Evolutionary conservation across 225 moss, liverwort and hornwort genomes (phyloP).

Genomic region (Polytrichum commune): DNA sequence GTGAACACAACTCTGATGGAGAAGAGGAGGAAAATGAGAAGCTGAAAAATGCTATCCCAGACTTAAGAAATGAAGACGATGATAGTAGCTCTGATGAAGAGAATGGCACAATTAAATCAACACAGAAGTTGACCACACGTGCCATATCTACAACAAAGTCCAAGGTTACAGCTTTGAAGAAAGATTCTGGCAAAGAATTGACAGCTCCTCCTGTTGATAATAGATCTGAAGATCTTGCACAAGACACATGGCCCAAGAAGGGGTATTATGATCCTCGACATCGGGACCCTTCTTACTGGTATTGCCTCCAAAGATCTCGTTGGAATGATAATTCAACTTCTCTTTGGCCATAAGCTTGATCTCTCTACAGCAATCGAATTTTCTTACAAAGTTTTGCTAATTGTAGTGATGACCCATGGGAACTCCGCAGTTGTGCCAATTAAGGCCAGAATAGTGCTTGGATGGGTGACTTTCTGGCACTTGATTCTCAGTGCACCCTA

Average conservation of each 20-base stretch:
- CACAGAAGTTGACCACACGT: slow-evolving; percentile 13
- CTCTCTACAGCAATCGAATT: too few species aligned
- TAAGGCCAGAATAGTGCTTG: too few species aligned
- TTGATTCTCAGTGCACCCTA: too few species aligned
- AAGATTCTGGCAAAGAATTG: slow-evolving; percentile 14
- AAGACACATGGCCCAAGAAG: slow-evolving; percentile 58
- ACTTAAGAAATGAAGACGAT: slow-evolving; percentile 41
- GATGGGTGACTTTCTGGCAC: too few species aligned
- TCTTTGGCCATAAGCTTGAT: too few species aligned
- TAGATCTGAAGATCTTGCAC: slow-evolving; percentile 16
- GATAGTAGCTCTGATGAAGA: slow-evolving; percentile 55
- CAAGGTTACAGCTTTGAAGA: slow-evolving; percentile 14
- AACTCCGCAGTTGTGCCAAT: too few species aligned
- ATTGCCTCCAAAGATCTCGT: background rate
- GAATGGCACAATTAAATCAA: background rate
- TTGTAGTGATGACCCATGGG: too few species aligned
- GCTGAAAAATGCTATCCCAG: slow-evolving; percentile 36
- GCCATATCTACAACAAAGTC: background rate
- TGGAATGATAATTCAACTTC: too few species aligned
- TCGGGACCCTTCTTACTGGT: slow-evolving; percentile 96
- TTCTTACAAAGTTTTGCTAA: too few species aligned
- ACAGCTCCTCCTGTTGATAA: slow-evolving; percentile 19
- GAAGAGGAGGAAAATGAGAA: slow-evolving; percentile 40
- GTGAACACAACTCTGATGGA: slow-evolving; percentile 38
- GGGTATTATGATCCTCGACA: slow-evolving; percentile 73